Evolutionary conservation across 176 grass and related monocot genomes (phyloP).

Genomic region (Oryza australiensis): DNA sequence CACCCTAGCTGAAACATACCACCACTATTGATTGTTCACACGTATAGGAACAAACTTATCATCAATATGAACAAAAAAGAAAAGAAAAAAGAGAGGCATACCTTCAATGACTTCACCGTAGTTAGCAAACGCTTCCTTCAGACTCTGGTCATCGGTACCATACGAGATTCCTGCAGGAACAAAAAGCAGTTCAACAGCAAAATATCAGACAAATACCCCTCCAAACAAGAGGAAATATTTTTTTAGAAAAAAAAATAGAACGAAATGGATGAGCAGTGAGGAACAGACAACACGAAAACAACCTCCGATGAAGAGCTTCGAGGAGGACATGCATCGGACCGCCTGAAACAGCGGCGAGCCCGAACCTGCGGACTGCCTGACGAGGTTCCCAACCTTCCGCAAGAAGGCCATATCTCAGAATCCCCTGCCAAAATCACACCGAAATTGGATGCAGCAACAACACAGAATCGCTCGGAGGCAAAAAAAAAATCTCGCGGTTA

Average conservation of each 20-base stretch:
- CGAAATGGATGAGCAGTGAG: background rate
- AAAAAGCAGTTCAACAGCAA: background rate
- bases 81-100: background rate
- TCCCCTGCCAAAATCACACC: slow-evolving; percentile 8
- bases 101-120: slow-evolving; percentile 73
- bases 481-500: background rate
- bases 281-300: background rate
- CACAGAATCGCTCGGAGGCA: background rate
- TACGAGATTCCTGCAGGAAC: slow-evolving; percentile 54
- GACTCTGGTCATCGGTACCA: slow-evolving; percentile 64
- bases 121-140: slow-evolving; percentile 51
- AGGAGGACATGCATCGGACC: slow-evolving; percentile 66
- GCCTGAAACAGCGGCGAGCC: slow-evolving; percentile 56
- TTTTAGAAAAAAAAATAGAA: background rate
- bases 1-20: slow-evolving; percentile 58
- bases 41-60: background rate
- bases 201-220: background rate
- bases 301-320: slow-evolving; percentile 74
- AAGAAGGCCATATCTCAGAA: slow-evolving; percentile 46
- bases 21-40: background rate
- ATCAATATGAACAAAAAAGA: background rate
- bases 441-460: background rate
- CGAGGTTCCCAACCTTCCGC: slow-evolving; percentile 54
- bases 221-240: background rate
- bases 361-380: slow-evolving; percentile 50